Conservation (phyloP, 2,329 filamentous ascomycete species). For the Colletotrichum sansevieriae region DNA sequence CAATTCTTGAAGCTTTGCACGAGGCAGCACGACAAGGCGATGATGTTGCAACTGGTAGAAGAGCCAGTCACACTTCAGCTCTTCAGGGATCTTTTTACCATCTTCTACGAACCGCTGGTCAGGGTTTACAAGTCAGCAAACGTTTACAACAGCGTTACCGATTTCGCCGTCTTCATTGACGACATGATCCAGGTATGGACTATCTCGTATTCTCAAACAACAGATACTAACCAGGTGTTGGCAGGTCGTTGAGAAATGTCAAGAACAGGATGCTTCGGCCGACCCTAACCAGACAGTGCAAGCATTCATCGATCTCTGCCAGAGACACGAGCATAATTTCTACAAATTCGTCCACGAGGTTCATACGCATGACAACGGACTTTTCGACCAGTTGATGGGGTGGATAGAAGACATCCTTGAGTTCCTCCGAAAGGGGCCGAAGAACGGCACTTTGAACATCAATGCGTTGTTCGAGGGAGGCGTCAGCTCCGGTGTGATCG, state of each 20-base stretch:
- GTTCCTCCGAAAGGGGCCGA: slow-evolving; percentile 89
- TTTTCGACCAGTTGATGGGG: slow-evolving; percentile 95
- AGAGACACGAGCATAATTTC: slow-evolving; percentile 94
- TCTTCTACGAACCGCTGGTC: slow-evolving; percentile 98
- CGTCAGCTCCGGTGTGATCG: slow-evolving; percentile 73
- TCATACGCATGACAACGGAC: slow-evolving; percentile 94
- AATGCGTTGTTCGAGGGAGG: slow-evolving; percentile 92
- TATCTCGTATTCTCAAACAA: too few species aligned
- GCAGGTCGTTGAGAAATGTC: slow-evolving; percentile 73
- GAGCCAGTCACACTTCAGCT: slow-evolving; percentile 97
- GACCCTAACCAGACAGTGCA: slow-evolving; percentile 99
- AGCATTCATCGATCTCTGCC: slow-evolving; percentile 96
- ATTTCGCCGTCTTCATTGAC: slow-evolving; percentile 93
- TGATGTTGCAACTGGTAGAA: slow-evolving; percentile 97
- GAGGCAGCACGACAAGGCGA: slow-evolving; percentile 91
- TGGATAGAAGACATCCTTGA: slow-evolving; percentile 97
- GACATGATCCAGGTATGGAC: slow-evolving; percentile 83
- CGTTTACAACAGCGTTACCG: slow-evolving; percentile 96
- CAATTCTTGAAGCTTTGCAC: slow-evolving; percentile 93
- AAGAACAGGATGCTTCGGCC: slow-evolving; percentile 85
- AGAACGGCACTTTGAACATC: slow-evolving; percentile 89
- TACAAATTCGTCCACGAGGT: slow-evolving; percentile 99
- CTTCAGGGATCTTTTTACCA: slow-evolving; percentile 95
- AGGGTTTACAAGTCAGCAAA: slow-evolving; percentile 99
- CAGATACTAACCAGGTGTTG: not conserved